Percentiles rank a stretch among this genome's conserved stretches.
phyloP scores from a whole-genome alignment of 495 filamentous ascomycete genomes.

The Aspergillus leporis region DNA sequence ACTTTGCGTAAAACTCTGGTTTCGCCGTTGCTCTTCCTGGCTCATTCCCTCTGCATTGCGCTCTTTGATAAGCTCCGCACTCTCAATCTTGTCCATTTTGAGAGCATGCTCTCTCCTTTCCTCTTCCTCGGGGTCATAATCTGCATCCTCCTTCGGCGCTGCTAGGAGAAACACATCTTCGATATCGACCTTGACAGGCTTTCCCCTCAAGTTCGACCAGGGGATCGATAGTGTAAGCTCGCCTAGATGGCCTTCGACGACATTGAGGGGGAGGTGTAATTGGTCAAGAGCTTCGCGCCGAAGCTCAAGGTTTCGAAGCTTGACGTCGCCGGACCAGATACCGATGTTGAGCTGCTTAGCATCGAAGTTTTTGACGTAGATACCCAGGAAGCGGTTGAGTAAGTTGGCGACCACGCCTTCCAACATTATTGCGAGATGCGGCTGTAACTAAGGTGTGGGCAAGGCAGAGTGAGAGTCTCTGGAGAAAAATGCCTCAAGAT shows the following conservation, averaged over 20 bases:
- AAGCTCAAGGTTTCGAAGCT: conserved; percentile 86
- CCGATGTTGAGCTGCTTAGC: conserved; percentile 94
- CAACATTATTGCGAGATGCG: conserved; percentile 55
- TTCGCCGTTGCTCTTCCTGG: conserved; percentile 90
- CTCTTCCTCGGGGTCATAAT: conserved; percentile 92
- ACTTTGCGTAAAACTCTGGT: conserved; percentile 94
- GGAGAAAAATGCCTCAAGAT: neutral
- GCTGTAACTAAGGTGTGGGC: conserved; percentile 41
- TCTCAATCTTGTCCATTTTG: conserved; percentile 97
- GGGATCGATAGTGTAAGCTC: conserved; percentile 88
- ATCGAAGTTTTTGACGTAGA: conserved; percentile 99
- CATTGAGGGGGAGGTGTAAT: conserved; percentile 91
- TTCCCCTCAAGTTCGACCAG: conserved; percentile 92
- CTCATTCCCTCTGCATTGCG: conserved; percentile 89
- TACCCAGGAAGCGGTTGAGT: conserved; percentile 97
- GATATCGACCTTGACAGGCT: conserved; percentile 90
- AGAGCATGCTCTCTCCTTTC: conserved; percentile 75
- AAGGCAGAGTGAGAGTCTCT: conserved; percentile 3
- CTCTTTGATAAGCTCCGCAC: conserved; percentile 90
- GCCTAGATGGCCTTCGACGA: conserved; percentile 92
- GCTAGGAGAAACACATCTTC: conserved; percentile 96
- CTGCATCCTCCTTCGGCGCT: conserved; percentile 88
- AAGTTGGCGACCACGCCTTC: conserved; percentile 77
- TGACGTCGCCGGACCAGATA: conserved; percentile 97
- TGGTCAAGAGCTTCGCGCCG: conserved; percentile 94